These are phyloP conservation scores for Nicotiana attenuata DNA, from an alignment of 257 asterid species.

Conservation along the genomic window DNA sequence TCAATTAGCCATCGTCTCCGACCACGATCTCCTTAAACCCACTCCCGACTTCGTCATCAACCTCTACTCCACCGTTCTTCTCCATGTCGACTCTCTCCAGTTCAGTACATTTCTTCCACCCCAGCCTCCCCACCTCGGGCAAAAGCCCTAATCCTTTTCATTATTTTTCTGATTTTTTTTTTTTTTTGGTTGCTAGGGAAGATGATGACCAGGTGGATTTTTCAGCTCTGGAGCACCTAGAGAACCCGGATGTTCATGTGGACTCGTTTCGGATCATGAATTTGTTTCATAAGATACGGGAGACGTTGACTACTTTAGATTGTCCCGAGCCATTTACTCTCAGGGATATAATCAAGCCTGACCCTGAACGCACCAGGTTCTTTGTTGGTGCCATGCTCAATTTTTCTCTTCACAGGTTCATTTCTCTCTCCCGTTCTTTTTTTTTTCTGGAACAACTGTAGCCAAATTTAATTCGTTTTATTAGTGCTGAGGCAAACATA, in stretches of 20 bases:
- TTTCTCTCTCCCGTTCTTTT: background rate
- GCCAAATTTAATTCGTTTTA: too few species aligned
- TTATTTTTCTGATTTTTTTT: background rate
- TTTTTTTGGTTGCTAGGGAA: conserved; percentile 36
- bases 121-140: too few species aligned
- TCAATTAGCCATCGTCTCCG: conserved; percentile 56
- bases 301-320: conserved; percentile 34
- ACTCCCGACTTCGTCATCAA: conserved; percentile 51
- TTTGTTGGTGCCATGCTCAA: conserved; percentile 79
- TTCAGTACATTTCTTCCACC: background rate
- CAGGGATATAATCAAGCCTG: conserved; percentile 75
- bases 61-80: conserved; percentile 55
- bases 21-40: conserved; percentile 54
- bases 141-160: background rate
- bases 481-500: too few species aligned
- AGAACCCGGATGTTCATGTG: conserved; percentile 71
- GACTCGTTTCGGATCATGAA: conserved; percentile 50
- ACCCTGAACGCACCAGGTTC: conserved; percentile 56
- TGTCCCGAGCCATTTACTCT: conserved; percentile 62
- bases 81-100: conserved; percentile 47
- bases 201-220: conserved; percentile 75
- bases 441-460: too few species aligned
- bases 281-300: conserved; percentile 45
- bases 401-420: conserved; percentile 62
- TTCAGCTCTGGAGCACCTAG: conserved; percentile 67